These are phyloP conservation scores for Blumeria graminis DNA, from an alignment of 2,329 filamentous ascomycete genomes.

Conservation along the genomic window DNA sequence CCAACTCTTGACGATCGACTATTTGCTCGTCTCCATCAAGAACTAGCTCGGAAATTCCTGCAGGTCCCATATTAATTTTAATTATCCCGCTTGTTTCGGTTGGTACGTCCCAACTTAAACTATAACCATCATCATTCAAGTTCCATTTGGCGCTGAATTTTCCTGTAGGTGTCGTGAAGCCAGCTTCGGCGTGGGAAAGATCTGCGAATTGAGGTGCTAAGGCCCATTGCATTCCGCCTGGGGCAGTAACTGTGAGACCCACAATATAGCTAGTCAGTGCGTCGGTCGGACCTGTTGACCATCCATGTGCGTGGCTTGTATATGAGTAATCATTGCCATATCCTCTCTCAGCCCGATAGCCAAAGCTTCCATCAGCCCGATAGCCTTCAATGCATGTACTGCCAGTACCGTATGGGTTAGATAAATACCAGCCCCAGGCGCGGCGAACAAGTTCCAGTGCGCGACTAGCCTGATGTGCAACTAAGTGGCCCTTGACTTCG, in stretches of 20 bases:
- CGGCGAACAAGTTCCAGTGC: constrained; percentile 30
- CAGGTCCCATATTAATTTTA: neutral
- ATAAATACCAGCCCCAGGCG: constrained; percentile 35
- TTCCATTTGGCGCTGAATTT: constrained; percentile 17
- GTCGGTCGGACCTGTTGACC: constrained; percentile 24
- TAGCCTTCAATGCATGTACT: constrained; percentile 36
- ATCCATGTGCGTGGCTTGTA: constrained; percentile 25
- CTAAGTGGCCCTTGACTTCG: constrained; percentile 32
- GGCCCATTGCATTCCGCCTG: constrained; percentile 17
- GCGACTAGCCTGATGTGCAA: constrained; percentile 21
- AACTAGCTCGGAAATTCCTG: too few species aligned
- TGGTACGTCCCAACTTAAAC: constrained; percentile 5
- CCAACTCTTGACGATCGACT: too few species aligned
- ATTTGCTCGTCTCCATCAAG: too few species aligned
- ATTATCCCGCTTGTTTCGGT: constrained; percentile 5
- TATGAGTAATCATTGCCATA: constrained; percentile 23
- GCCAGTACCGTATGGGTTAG: constrained; percentile 30
- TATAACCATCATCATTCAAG: constrained; percentile 4
- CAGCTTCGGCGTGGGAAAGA: constrained; percentile 17
- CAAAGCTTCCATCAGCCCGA: constrained; percentile 28
- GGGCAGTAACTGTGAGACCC: constrained; percentile 18
- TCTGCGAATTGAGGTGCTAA: constrained; percentile 20
- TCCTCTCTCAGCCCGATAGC: constrained; percentile 23
- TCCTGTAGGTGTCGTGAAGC: constrained; percentile 19
- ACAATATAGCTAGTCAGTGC: constrained; percentile 21